Conservation (phyloP, 1,139 yeast species). For the Candida gigantensis region DNA sequence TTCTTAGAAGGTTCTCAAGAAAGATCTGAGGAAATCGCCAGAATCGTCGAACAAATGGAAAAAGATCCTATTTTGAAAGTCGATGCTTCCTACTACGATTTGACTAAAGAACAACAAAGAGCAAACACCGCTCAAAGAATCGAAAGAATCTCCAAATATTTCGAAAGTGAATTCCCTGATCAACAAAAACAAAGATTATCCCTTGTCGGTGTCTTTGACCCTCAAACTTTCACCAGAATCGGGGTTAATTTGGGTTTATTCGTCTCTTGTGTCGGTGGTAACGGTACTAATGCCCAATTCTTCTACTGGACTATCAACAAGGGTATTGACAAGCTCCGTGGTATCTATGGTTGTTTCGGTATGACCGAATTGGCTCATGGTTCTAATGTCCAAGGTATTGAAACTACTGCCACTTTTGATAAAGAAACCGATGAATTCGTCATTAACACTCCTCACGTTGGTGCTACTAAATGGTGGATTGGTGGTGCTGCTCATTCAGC, state of each 20-base stretch:
- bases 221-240: slow-evolving; percentile 47
- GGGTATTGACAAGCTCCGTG: slow-evolving; percentile 64
- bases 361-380: slow-evolving; percentile 96
- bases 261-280: slow-evolving; percentile 45
- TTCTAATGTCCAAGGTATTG: slow-evolving; percentile 85
- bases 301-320: slow-evolving; percentile 72
- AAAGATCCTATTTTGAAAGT: slow-evolving; percentile 46
- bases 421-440: slow-evolving; percentile 61
- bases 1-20: slow-evolving; percentile 46
- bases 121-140: slow-evolving; percentile 44
- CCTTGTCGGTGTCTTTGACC: slow-evolving; percentile 43
- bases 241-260: slow-evolving; percentile 53
- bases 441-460: slow-evolving; percentile 81
- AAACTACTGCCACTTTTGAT: slow-evolving; percentile 83
- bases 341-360: slow-evolving; percentile 84
- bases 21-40: slow-evolving; percentile 31
- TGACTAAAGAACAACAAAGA: slow-evolving; percentile 40
- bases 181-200: slow-evolving; percentile 37
- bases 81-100: slow-evolving; percentile 37
- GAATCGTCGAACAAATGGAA: slow-evolving; percentile 43
- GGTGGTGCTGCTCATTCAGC: slow-evolving; percentile 96
- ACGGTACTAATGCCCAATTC: slow-evolving; percentile 52
- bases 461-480: slow-evolving; percentile 97
- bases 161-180: slow-evolving; percentile 40
- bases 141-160: slow-evolving; percentile 40